Base-by-base conservation (phyloP, 805 yeast species). In the Jamesozyma jinghongensis region DNA sequence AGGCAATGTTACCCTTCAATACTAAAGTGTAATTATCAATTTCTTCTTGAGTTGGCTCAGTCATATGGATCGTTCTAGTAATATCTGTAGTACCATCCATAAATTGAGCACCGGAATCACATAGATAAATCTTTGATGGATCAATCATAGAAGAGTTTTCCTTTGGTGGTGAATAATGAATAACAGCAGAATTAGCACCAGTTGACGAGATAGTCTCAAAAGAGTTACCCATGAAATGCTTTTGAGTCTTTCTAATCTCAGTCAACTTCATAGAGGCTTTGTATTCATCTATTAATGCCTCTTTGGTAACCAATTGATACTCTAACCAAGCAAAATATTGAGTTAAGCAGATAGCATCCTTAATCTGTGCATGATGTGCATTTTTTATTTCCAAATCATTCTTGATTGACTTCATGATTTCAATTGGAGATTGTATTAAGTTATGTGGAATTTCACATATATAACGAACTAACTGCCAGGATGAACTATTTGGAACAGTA, bases 11-110 rank as follows among this genome's bases (percentile, higher is more conserved):
- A 8, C 97, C 97, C 65, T 87, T 86, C 41, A 92, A 69, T 1
- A 92, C 98, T 34, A 85, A 65, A 0, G 97, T 84, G 60, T 85
- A 90, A 40, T 78, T 78, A 47, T 70, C 72, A 28, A 65, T 68
- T 56, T 81, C 81, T 46, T 81, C 82, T 27, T 49, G 42, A 0
- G 73, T 53, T 13, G 90, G 85, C 2, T 62, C 59, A 1, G 63
- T 55, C 56, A 86, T 81, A 58, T 85, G 90, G 37, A 78, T 62
- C 0, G 97, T 86, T 52, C 98, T 73, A 1, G 98, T 92, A 20
- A 90, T 85, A 58, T 92, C 98, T 0, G 98, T 92, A 0, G 98
- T 92, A 10, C 98, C 98, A 54, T 88, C 95, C 18, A 81, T 59
- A 56, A 75, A 90, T 53, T 92, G 98, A 0, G 92, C 85, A 3